These are phyloP conservation scores for Syzygium syzygioides DNA, from an alignment of 441 rosid genomes.

Conservation along the genomic window DNA sequence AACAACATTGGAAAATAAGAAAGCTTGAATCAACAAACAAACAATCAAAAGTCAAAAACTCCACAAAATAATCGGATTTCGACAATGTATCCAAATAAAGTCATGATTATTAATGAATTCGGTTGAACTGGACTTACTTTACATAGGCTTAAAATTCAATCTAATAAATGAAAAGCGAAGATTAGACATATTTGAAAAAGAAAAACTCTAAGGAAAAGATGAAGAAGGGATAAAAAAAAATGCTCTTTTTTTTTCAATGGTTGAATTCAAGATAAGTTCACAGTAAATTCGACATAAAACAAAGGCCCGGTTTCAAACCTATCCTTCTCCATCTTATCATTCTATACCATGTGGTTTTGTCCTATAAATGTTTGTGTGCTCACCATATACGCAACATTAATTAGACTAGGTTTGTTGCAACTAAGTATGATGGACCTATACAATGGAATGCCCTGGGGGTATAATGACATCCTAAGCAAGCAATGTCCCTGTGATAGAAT, in stretches of 20 bases:
- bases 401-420: background rate
- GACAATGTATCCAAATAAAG: background rate
- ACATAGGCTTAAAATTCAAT: background rate
- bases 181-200: too few relatives aligned
- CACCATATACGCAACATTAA: background rate
- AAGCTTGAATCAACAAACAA: background rate
- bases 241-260: background rate
- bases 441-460: background rate
- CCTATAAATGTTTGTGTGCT: too few relatives aligned
- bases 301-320: background rate
- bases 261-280: background rate
- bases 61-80: fast-evolving
- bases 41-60: background rate
- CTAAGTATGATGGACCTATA: background rate
- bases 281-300: background rate
- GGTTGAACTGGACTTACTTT: background rate
- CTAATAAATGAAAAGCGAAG: background rate
- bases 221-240: background rate
- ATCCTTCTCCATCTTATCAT: background rate
- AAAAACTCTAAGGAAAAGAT: fast-evolving
- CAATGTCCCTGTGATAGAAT: background rate
- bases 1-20: background rate
- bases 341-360: too few relatives aligned
- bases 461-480: background rate
- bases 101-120: fast-evolving